A percentile compares a stretch with the other conserved stretches of the same genome.
Conservation (phyloP, 805 yeast species). For the Hanseniaspora thailandica region DNA sequence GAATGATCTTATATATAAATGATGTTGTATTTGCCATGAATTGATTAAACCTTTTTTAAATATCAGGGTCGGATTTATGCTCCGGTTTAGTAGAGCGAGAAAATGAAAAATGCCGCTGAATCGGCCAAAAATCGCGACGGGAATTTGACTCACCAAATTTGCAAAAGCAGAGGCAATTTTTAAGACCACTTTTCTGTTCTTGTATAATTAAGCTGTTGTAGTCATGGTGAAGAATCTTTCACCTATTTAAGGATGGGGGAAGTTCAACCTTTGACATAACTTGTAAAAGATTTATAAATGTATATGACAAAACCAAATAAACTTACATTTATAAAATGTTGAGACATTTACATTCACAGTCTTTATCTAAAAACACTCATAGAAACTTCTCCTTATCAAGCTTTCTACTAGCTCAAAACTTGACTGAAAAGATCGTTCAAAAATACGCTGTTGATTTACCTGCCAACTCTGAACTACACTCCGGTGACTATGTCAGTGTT, state of each 20-base stretch:
- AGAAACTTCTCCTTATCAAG: background rate
- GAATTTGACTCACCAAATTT: background rate
- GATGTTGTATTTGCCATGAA: background rate
- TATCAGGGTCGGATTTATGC: background rate
- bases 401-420: conserved; percentile 42
- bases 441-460: conserved; percentile 80
- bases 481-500: conserved; percentile 93
- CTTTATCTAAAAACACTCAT: background rate
- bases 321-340: background rate
- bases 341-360: background rate
- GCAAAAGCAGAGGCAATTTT: background rate
- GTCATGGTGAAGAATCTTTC: no score
- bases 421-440: conserved; percentile 93
- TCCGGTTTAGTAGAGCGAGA: background rate
- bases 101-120: background rate
- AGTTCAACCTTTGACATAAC: no score
- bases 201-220: background rate
- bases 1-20: background rate
- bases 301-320: background rate
- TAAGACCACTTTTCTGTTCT: background rate
- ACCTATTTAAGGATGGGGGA: no score
- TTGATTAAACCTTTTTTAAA: background rate
- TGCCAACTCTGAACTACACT: conserved; percentile 58
- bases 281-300: no score
- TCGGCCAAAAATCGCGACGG: background rate